phyloP scores from a whole-genome alignment of 139 green algal genomes.

The Limnomonas spitsbergensis region DNA sequence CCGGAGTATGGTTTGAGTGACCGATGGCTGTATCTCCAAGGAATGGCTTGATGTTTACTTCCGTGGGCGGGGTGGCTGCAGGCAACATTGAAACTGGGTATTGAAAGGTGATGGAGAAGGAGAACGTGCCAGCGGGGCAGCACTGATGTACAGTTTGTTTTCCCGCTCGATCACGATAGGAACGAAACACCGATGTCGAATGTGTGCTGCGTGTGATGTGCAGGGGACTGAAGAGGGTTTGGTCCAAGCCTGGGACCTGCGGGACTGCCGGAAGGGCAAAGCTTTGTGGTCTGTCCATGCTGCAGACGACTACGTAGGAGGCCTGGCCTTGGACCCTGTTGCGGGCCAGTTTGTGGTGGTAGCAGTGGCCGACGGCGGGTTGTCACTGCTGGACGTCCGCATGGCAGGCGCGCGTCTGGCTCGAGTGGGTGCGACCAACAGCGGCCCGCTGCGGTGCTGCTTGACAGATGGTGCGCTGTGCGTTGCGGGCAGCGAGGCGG shows the following conservation, averaged over 20 bases:
- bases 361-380: slow-evolving; percentile 30
- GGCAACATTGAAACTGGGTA: too few relatives aligned
- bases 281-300: slow-evolving; percentile 17
- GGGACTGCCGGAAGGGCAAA: background rate
- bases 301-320: slow-evolving; percentile 63
- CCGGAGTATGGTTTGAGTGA: too few relatives aligned
- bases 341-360: slow-evolving; percentile 6
- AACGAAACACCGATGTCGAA: too few relatives aligned
- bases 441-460: slow-evolving; percentile 59
- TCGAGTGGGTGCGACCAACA: slow-evolving; percentile 9
- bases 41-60: too few relatives aligned
- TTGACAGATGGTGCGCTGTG: slow-evolving; percentile 43
- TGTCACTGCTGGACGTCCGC: slow-evolving; percentile 36
- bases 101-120: too few relatives aligned
- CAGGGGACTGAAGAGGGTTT: slow-evolving; percentile 69
- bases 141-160: too few relatives aligned
- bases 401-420: background rate
- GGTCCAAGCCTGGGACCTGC: slow-evolving; percentile 35
- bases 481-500: slow-evolving; percentile 54
- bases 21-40: too few relatives aligned
- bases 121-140: too few relatives aligned
- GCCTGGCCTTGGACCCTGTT: slow-evolving; percentile 34
- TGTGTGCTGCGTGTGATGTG: slow-evolving; percentile 18
- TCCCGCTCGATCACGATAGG: too few relatives aligned
- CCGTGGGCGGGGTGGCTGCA: too few relatives aligned